Base-by-base conservation (phyloP, 257 asterid genomes). In the Petrea volubilis region DNA sequence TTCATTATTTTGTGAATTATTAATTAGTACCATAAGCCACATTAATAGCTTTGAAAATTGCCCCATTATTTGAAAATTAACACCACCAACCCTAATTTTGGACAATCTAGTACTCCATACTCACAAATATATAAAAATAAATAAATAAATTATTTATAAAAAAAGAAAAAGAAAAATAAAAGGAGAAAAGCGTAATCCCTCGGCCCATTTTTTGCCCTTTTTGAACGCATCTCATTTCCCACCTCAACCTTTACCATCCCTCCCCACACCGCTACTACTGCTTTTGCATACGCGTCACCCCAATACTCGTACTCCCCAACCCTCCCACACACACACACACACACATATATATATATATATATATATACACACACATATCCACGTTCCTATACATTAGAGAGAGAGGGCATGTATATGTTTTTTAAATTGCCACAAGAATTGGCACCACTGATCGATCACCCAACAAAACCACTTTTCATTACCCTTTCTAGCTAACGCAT, bases 401-500 rank as follows among this genome's bases (percentile, higher is more conserved):
- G 8, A 66, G 12, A 47, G 44, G 5, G 12, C 7, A 62, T 4
- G 6, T 46, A 4, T 53, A 27, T 4, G 34, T 11, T 14, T 28
- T 70, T 20, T 7, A 59, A 18, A 12, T 41, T 64, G 43, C 53
- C 20, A 20, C 27, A 38, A 20, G 24, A 58, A 58, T 21, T 36
- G 53, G 58, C 72, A 33, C 71, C 71, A 24, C 41, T 57, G 63
- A 41, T 52, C 43, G 61, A 38, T 53, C 46, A 9, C 64, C 27
- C 66, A 79, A 66, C 78, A 64, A 68, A 77, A 64, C 80, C 85
- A 80, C 82, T 73, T 64, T 63, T 14, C 27, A 7, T 18, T 17
- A 18, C 70, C 40, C 36, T 71, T 50, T 68, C 7, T 53, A 58
- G 46, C 81, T 66, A 77, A 41, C 53, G 60, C 81, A 72, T 64